Evolutionary conservation across 345 rosid species (phyloP), one percentile per base, ranked within the genome.

Genomic region (Rhodamnia argentea): DNA sequence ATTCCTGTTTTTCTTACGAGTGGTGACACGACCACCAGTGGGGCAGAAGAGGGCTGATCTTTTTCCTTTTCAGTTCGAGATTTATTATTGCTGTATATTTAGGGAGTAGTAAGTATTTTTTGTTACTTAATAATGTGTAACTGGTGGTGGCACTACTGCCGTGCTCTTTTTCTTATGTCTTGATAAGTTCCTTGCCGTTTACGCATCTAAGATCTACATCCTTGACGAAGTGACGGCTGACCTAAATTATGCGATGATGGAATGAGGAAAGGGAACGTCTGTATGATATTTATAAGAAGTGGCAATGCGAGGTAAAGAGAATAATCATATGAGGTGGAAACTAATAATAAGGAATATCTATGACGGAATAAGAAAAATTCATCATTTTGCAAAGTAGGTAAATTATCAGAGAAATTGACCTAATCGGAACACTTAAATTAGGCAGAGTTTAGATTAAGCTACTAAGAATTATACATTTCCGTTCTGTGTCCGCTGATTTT

Each of bases 31-130:
- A 86, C 84, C 78, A 85, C 75, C 53, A 12, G 70, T 58, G 70
- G 52, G 82, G 87, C 37, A 14, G 91, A 76, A 84, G 85, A 18
- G 47, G 32, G 78, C 40, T 70, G 78, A 9, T 70, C 78, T 32
- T 87, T 84, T 82, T 86, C 85, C 85, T 86, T 87, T 83, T 83
- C 82, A 83, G 85, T 83, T 81, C 24, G 51, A 82, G 70, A 70
- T 87, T 85, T 84, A 32, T 70, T 37, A 70, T 70, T 70, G 42
- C 44, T 90, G 91, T 90, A 92, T 60, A 90, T 90, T 83, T 85
- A 90, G 91, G 7, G 78, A 86, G 86, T 44, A 87, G 62, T 85
- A 78, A 78, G 57, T 29, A 89, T 86, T 47, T 86, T 75, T 75
- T 16, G 82, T 20, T 20, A 15, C 11, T 86, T 59, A 51, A 32